Evolutionary conservation across 345 rosid genomes (phyloP).

Genomic region (Eucalyptus urophylla): DNA sequence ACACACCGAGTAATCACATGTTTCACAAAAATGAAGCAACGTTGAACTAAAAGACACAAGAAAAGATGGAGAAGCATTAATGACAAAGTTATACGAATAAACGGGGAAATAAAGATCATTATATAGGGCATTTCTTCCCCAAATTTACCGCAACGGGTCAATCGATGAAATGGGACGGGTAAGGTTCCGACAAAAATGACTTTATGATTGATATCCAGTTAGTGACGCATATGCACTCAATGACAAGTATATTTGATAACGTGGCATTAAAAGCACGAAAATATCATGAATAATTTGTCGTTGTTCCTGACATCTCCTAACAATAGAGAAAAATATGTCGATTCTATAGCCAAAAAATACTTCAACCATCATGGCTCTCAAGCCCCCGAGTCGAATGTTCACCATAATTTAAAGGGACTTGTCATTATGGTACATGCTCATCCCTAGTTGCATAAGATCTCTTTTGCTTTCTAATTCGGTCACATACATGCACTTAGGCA

Average conservation of each 20-base stretch:
- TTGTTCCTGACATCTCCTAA: not conserved
- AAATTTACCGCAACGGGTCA: not conserved
- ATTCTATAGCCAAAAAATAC: not conserved
- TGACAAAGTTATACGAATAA: not conserved
- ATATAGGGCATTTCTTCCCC: not conserved
- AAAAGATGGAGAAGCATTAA: not conserved
- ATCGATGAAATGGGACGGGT: not conserved
- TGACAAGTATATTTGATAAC: not conserved
- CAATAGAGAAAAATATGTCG: not conserved
- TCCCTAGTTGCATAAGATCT: not conserved
- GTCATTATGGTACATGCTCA: not conserved
- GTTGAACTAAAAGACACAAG: not conserved
- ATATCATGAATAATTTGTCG: not conserved
- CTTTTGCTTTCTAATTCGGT: not conserved
- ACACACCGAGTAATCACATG: not conserved
- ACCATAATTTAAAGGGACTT: not conserved
- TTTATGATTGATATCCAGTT: not conserved
- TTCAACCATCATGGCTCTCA: not conserved
- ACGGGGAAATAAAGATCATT: not conserved
- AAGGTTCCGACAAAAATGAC: not conserved
- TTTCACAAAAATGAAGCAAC: not conserved
- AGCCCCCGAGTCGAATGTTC: not conserved
- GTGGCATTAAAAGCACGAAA: not conserved
- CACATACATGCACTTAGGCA: not conserved
- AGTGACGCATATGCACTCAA: not conserved